Evolutionary conservation across 495 filamentous ascomycete genomes (phyloP), one percentile per base, ranked within the genome.

Genomic region (Hypoxylon fuscum): DNA sequence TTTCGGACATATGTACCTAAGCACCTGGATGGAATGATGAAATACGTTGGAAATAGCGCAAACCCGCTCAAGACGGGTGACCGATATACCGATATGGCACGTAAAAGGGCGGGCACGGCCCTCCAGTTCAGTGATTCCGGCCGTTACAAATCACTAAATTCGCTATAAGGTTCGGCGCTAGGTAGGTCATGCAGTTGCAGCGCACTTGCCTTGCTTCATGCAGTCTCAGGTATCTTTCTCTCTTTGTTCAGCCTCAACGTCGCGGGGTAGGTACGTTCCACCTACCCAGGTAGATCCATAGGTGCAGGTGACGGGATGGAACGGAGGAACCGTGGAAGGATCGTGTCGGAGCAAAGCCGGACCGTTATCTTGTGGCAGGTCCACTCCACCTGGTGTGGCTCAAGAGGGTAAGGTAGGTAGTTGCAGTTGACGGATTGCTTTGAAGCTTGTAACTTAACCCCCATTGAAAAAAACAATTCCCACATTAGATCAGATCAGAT

Each of bases 121-220:
- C 8, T 3, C 25, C 25, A 8, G 3, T 14, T 14, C 3, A 35
- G 20, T 25, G 10, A 5, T 35, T 53, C 21, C 34, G 29, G 43
- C 45, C 12, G 31, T 35, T 32, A 35, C 32, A 41, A 34, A 22
- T n/a, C 29, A 27, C 47, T 37, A 23, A 43, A 47, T 57, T 27
- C 53, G 18, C 47, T 53, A 58, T 58, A 64, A 58, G 25, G 53
- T 58, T 64, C n/a, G 42, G 58, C 56, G 47, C 56, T 59, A 59
- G 52, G n/a, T n/a, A n/a, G n/a, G n/a, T n/a, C n/a, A n/a, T n/a
- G n/a, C n/a, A n/a, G n/a, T n/a, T n/a, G n/a, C n/a, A n/a, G n/a
- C 10, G 31, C 31, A 34, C 31, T 34, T 5, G 49, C n/a, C n/a
- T n/a, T 55, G 27, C 17, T 15, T 55, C 14, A 18, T 21, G n/a